These are phyloP conservation scores for Wickerhamomyces kurtzmanii DNA, from an alignment of 805 yeast genomes.

Conservation along the genomic window DNA sequence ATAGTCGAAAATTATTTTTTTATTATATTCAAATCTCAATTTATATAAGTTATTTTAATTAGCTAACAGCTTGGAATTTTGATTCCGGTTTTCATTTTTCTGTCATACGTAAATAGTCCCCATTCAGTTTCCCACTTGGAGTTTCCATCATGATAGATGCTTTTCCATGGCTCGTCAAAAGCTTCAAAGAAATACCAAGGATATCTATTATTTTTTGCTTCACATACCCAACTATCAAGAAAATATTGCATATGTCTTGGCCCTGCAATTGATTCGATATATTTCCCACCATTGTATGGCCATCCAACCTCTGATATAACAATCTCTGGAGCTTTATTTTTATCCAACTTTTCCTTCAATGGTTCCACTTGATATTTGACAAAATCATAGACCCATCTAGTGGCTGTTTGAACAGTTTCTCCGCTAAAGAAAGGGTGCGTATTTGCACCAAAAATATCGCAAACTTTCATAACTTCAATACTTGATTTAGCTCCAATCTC, in stretches of 20 bases:
- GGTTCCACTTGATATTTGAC: slow-evolving; percentile 34
- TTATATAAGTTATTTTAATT: too few relatives aligned
- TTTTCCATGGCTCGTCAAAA: slow-evolving; percentile 67
- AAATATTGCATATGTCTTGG: slow-evolving; percentile 33
- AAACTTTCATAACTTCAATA: slow-evolving; percentile 24
- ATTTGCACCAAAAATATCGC: slow-evolving; percentile 55
- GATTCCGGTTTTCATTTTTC: slow-evolving; percentile 34
- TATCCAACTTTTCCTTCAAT: slow-evolving; percentile 14
- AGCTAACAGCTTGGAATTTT: too few relatives aligned
- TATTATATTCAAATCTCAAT: too few relatives aligned
- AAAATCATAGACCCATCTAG: slow-evolving; percentile 43
- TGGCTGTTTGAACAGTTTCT: slow-evolving; percentile 31
- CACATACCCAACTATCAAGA: slow-evolving; percentile 42
- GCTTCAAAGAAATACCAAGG: slow-evolving; percentile 62
- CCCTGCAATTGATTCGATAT: slow-evolving; percentile 37
- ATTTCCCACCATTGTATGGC: slow-evolving; percentile 56
- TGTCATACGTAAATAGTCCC: slow-evolving; percentile 48
- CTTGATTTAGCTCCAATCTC: slow-evolving; percentile 44
- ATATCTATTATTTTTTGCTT: slow-evolving; percentile 21
- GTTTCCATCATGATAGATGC: slow-evolving; percentile 34
- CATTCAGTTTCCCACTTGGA: slow-evolving; percentile 61
- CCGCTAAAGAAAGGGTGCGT: slow-evolving; percentile 67
- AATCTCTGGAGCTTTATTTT: slow-evolving; percentile 17
- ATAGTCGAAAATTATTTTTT: too few relatives aligned
- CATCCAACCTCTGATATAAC: slow-evolving; percentile 60